A percentile compares a stretch with the other conserved stretches of the same genome.
phyloP scores from a whole-genome alignment of 2,329 filamentous ascomycete genomes.

The Pleomassaria siparia region DNA sequence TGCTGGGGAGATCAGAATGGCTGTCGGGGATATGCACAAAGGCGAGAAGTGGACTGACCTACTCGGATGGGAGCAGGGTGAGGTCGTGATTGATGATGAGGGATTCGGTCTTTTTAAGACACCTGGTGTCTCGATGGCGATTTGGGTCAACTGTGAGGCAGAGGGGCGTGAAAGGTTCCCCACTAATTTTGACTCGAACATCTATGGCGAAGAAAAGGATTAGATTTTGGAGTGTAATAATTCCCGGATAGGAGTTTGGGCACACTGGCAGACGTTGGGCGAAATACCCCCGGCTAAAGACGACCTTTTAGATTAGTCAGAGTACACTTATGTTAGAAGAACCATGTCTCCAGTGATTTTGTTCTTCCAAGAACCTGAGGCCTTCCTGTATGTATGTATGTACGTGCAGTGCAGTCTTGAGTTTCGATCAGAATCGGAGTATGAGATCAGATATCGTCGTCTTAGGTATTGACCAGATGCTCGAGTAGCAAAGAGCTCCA shows the following conservation, averaged over 20 bases:
- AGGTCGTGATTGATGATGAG: slow-evolving; percentile 60
- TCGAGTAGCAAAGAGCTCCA: too few species aligned
- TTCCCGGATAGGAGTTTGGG: not conserved
- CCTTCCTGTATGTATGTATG: too few species aligned
- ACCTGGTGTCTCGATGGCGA: slow-evolving; percentile 54
- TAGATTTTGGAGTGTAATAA: not conserved
- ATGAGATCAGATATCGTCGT: too few species aligned
- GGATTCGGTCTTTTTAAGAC: slow-evolving; percentile 61
- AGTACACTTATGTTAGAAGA: too few species aligned
- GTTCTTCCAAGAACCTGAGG: too few species aligned
- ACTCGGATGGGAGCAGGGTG: slow-evolving; percentile 55
- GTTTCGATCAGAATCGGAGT: too few species aligned
- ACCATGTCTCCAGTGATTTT: too few species aligned
- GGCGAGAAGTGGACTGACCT: slow-evolving; percentile 68
- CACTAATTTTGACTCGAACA: slow-evolving; percentile 37
- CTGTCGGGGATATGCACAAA: slow-evolving; percentile 59
- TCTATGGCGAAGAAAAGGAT: slow-evolving; percentile 26
- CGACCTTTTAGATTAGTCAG: too few species aligned
- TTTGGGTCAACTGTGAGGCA: slow-evolving; percentile 63
- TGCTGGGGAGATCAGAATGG: slow-evolving; percentile 59
- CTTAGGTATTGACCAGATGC: too few species aligned
- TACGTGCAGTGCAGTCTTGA: too few species aligned
- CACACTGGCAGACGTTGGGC: not conserved
- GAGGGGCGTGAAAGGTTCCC: slow-evolving; percentile 47
- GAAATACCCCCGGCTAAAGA: not conserved